Percentiles rank a stretch among this genome's conserved stretches.
phyloP scores from a whole-genome alignment of 2,329 filamentous ascomycete species.

The Incumbomyces lentus region DNA sequence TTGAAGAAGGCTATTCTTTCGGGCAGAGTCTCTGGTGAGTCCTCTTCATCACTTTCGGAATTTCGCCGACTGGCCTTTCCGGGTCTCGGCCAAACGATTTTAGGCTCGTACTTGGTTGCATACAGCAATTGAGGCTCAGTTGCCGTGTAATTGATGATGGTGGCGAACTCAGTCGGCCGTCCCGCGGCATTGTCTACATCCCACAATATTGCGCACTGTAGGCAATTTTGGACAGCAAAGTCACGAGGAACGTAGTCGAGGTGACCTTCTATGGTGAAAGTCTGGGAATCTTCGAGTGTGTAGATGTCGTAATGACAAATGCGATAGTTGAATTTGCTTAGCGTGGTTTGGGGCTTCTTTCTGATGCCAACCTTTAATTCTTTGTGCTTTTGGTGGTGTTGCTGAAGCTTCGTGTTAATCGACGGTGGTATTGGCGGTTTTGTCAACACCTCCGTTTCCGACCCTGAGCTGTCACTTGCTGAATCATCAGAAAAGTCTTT shows the following conservation, averaged over 20 bases:
- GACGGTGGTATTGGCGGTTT: neutral
- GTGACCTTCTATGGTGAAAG: slow-evolving; percentile 11
- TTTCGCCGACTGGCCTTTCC: neutral
- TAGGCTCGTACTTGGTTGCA: slow-evolving; percentile 7
- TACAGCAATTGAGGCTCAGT: slow-evolving; percentile 7
- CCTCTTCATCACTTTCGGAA: neutral
- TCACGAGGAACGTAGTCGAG: slow-evolving; percentile 12
- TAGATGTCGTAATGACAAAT: slow-evolving; percentile 6
- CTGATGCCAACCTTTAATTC: neutral
- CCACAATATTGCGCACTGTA: slow-evolving; percentile 15
- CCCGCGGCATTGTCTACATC: slow-evolving; percentile 6
- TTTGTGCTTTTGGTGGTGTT: neutral
- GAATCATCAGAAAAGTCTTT: neutral
- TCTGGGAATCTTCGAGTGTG: slow-evolving; percentile 9
- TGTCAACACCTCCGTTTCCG: neutral
- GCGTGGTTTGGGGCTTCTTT: neutral
- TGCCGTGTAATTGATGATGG: slow-evolving; percentile 11
- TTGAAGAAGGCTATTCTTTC: slow-evolving; percentile 12
- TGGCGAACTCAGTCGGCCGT: slow-evolving; percentile 7
- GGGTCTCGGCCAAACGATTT: slow-evolving; percentile 3
- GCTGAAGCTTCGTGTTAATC: neutral
- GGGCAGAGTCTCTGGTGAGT: neutral
- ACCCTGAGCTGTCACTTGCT: slow-evolving; percentile 1
- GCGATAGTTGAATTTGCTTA: neutral
- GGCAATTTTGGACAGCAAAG: slow-evolving; percentile 10